phyloP scores from a whole-genome alignment of 345 rosid genomes.

The Lumnitzera littorea region DNA sequence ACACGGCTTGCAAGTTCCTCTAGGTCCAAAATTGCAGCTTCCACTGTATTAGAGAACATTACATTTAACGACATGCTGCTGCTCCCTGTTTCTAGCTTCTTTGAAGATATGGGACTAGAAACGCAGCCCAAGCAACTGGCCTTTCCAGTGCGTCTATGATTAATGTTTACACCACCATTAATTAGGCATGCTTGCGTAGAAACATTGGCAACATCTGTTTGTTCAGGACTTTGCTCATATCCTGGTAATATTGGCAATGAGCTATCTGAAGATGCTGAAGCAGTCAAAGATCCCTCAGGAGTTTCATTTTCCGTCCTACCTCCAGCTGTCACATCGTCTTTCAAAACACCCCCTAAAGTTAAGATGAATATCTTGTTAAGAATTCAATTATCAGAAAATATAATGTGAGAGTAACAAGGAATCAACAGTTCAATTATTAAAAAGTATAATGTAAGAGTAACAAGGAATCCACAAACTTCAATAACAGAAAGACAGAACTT shows the following conservation, averaged over 20 bases:
- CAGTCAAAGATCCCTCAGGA: background rate
- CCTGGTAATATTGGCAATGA: conserved; percentile 2
- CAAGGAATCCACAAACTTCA: too few species aligned
- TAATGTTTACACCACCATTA: background rate
- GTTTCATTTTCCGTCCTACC: too few species aligned
- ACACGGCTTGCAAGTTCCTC: conserved; percentile 54
- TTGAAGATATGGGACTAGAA: conserved; percentile 13
- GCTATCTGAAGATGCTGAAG: conserved; percentile 14
- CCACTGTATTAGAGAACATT: conserved; percentile 31
- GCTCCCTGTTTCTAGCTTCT: conserved; percentile 21
- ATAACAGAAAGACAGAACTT: too few species aligned
- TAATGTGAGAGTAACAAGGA: too few species aligned
- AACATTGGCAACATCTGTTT: background rate
- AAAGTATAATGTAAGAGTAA: too few species aligned
- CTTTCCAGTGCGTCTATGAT: conserved; percentile 10
- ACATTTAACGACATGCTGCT: conserved; percentile 24
- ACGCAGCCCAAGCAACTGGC: conserved; percentile 20
- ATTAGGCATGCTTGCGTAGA: background rate
- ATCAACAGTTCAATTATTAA: too few species aligned
- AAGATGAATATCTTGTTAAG: too few species aligned
- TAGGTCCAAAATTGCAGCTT: conserved; percentile 51
- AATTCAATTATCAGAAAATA: too few species aligned
- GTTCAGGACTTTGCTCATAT: background rate
- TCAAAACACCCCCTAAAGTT: conserved; percentile 9
- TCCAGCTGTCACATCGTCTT: background rate